A percentile compares a stretch with the other conserved stretches of the same genome.
Evolutionary conservation across 164 flowering plant species (phyloP).

Genomic region (Nymphaea thermarum): DNA sequence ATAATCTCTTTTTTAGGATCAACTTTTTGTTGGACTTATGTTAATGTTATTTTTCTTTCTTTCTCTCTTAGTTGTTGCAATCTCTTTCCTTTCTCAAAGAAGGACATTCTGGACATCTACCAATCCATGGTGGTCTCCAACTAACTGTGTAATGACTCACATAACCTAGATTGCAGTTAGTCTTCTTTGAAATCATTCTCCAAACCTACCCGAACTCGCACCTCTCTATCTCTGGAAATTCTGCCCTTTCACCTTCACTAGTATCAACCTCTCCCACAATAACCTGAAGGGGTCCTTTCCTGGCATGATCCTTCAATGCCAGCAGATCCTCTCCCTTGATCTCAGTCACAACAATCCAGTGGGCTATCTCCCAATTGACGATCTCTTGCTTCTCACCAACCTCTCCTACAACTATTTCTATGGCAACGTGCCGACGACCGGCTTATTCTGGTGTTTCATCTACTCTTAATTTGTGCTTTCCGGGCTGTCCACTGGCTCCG

Average conservation of each 20-base stretch:
- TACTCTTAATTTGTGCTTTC: background rate
- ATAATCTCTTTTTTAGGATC: no score
- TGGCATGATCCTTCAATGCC: conserved; percentile 29
- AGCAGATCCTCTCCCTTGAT: conserved; percentile 42
- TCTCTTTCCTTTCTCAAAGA: conserved; percentile 7
- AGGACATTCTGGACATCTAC: conserved; percentile 37
- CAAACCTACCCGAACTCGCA: conserved; percentile 25
- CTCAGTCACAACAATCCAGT: conserved; percentile 35
- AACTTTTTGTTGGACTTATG: no score
- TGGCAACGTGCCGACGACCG: conserved; percentile 20
- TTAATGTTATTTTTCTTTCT: no score
- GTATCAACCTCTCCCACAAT: conserved; percentile 37
- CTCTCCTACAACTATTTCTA: conserved; percentile 46
- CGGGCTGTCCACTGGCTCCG: background rate
- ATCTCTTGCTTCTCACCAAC: conserved; percentile 23
- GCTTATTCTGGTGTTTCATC: background rate
- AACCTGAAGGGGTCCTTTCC: conserved; percentile 42
- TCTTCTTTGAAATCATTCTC: conserved; percentile 41
- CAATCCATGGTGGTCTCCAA: conserved; percentile 41
- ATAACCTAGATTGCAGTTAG: conserved; percentile 36
- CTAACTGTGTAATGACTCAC: conserved; percentile 48
- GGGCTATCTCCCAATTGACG: conserved; percentile 33
- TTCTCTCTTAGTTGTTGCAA: conserved; percentile 39
- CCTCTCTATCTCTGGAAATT: conserved; percentile 59
- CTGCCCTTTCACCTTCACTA: conserved; percentile 35